Base-by-base conservation (phyloP, 2,329 filamentous ascomycete genomes). In the Diaporthe citrichinensis region DNA sequence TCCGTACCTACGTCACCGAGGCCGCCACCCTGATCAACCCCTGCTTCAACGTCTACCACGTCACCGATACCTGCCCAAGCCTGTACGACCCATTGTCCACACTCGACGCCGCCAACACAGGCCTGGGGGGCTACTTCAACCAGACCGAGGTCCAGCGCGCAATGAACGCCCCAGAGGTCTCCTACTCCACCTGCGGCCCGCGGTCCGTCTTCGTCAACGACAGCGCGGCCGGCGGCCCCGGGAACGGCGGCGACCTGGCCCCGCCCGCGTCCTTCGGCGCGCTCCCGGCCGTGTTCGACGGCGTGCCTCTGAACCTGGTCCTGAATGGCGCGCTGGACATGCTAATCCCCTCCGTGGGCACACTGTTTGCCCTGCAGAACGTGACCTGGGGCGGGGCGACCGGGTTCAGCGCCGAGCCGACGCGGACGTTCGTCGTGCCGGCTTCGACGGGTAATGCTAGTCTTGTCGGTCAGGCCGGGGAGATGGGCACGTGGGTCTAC, bases 301-400 rank as follows among this genome's bases (percentile, higher is more conserved):
- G 87, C 46, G 94, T 93, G 1, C 88, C 93, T 58, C 92, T 93
- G 77, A 94, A 94, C 10, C 88, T 97, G 78, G 92, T 97, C 80
- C 92, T 88, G 3, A 93, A 96, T 80, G 94, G 94, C 17, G 85
- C 90, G 62, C 88, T 93, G 15, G 94, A 95, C 84, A 94, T 89
- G 81, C 88, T 94, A 75, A 87, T 95, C 14, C 86, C 93, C n/a
- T 86, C 88, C 79, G 93, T 94, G 81, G 94, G 94, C n/a, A 93
- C 93, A 0, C 86, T 96, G 1, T 86, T 95, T 12, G 89, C 89
- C 1, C 92, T 96, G 74, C 94, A 96, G 81, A 95, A 95, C 85
- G 94, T 96, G 91, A 95, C 93, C 0, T 96, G 92, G 91, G 90
- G 91, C 74, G 94, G 94, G 7, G 82, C 87, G 55, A 90, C 93